Base-by-base conservation (phyloP, 768 basidiomycete species). In the Leccinum ochraceum region DNA sequence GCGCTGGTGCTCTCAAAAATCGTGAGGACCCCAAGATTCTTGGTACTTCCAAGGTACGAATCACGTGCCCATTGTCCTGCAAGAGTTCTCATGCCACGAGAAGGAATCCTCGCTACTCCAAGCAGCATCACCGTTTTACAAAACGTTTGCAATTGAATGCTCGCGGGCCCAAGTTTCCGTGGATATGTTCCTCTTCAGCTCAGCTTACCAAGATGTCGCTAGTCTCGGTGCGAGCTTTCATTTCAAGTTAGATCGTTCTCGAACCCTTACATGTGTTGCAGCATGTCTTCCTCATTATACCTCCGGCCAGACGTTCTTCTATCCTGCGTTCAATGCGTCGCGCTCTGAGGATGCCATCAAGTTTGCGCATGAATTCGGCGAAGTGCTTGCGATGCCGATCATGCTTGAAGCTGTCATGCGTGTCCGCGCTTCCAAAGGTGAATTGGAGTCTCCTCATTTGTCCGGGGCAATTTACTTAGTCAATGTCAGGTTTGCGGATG, bases 111-210 rank as follows among this genome's bases (percentile, higher is more conserved):
- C 86, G 16, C 80, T 99, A 13, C 83, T 99, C 36, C 94, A 95
- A 80, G 84, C 97, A n/a, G 94, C 92, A 0, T 90, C 89, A 17
- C 85, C 90, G 4, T 99, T 96, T 80, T 98, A 98, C 82, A 99
- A 99, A 81, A 94, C 92, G 0, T 98, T 98, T 66, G 95, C 97
- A 17, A 99, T 98, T 69, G 97, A 98, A 67, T 98, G 96, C 72
- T 98, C 96, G 13, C 87, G 95, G 60, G 88, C 92, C 5, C 97
- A 98, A 75, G 93, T 99, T 50, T 94, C 95, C 0, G 96, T 98
- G 60, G 96, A 98, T 74, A 98, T 99, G 96, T 98, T 98, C 88
- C 80, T 99, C 60, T 98, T 98, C 80, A 92, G 92, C 65, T 82
- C 94, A 8, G 80, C 82, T 20, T 99, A 98, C 72, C 95, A 95